Conservation (phyloP, 768 basidiomycete species). For the Amanita pseudoporphyria region DNA sequence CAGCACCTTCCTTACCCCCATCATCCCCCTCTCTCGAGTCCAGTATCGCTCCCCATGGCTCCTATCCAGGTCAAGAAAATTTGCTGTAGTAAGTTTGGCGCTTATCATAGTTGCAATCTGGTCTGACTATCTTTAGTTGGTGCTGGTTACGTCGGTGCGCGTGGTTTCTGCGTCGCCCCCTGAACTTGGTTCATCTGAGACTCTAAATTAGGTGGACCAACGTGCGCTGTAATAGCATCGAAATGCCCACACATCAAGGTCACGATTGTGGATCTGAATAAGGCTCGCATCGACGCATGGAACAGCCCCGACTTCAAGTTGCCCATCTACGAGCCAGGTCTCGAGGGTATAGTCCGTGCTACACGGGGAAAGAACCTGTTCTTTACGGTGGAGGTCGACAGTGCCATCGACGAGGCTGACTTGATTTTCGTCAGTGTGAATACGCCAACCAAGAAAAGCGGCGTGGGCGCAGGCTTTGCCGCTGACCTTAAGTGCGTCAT, state of each 20-base stretch:
- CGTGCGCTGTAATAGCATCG: constrained; percentile 89
- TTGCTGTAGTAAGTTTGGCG: constrained; percentile 61
- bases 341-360: constrained; percentile 81
- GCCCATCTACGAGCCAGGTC: constrained; percentile 97
- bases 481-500: constrained; percentile 85
- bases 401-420: constrained; percentile 88
- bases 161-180: constrained; percentile 1
- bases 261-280: constrained; percentile 97
- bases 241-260: constrained; percentile 91
- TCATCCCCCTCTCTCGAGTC: not conserved
- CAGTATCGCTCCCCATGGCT: not conserved
- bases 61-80: constrained; percentile 51
- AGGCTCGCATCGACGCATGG: constrained; percentile 93
- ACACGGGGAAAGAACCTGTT: constrained; percentile 93
- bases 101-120: not conserved
- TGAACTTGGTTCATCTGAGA: constrained; percentile 10
- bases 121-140: constrained; percentile 42
- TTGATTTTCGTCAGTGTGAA: constrained; percentile 98
- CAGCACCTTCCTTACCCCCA: not conserved
- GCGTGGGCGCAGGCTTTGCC: constrained; percentile 95
- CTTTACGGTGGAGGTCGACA: constrained; percentile 93
- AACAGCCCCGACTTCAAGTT: constrained; percentile 77
- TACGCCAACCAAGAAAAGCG: constrained; percentile 97
- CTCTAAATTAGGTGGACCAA: constrained; percentile 69
- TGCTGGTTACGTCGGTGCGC: constrained; percentile 87